A percentile compares a stretch with the other conserved stretches of the same genome.
Conservation (phyloP, 1,284 basidiomycete species). For the Lignosus rhinocerotis region DNA sequence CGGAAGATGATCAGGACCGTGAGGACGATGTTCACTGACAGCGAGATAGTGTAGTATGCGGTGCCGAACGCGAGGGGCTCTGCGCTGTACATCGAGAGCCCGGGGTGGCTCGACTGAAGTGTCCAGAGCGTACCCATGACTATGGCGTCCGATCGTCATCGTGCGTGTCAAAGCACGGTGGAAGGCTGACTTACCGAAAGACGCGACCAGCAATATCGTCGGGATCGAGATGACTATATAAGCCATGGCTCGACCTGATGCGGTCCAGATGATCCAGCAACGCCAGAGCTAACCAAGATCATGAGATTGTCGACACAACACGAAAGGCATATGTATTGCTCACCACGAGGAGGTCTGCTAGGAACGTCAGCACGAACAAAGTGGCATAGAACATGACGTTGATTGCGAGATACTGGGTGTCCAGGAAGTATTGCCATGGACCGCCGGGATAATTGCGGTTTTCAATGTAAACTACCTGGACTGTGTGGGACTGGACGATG, state of each 20-base stretch:
- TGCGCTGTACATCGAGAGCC: constrained; percentile 39
- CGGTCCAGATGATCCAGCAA: constrained; percentile 47
- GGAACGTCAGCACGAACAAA: constrained; percentile 38
- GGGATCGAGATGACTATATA: constrained; percentile 35
- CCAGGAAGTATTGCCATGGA: constrained; percentile 41
- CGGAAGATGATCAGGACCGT: constrained; percentile 42
- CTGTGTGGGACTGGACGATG: constrained; percentile 32
- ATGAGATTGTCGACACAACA: neutral
- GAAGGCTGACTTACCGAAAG: constrained; percentile 36
- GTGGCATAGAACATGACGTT: constrained; percentile 42
- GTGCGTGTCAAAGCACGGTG: neutral
- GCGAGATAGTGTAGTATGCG: constrained; percentile 43
- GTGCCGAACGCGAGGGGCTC: constrained; percentile 36
- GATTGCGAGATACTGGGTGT: constrained; percentile 33
- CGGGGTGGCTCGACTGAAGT: constrained; percentile 39
- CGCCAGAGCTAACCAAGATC: constrained; percentile 38
- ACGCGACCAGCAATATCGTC: constrained; percentile 30
- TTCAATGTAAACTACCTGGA: constrained; percentile 42
- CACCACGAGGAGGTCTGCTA: constrained; percentile 39
- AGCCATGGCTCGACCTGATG: constrained; percentile 34
- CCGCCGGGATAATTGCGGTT: constrained; percentile 43
- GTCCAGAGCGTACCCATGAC: constrained; percentile 45
- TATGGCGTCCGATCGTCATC: constrained; percentile 15
- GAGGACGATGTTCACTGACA: constrained; percentile 44
- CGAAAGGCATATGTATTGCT: neutral